Conservation (phyloP, 176 grass and related monocot species). For the Cenchrus purpureus region DNA sequence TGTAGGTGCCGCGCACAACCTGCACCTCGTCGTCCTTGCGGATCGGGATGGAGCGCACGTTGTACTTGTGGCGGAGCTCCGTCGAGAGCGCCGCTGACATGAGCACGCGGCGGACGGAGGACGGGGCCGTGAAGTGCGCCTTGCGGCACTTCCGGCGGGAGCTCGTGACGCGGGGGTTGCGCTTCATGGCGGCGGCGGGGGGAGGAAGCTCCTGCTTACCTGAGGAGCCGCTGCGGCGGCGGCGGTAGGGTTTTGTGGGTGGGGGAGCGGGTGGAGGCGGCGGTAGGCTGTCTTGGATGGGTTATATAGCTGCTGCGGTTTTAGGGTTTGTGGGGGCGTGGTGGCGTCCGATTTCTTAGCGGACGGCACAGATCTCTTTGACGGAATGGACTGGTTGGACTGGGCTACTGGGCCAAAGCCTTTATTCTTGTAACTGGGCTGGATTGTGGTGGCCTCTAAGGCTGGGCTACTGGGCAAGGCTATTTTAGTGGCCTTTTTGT, state of each 20-base stretch:
- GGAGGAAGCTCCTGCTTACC: conserved; percentile 24
- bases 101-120: conserved; percentile 83
- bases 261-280: conserved; percentile 7
- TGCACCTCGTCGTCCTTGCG: conserved; percentile 98
- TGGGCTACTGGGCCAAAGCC: background rate
- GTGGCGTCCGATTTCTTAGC: conserved; percentile 21
- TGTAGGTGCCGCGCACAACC: conserved; percentile 89
- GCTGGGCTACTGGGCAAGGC: background rate
- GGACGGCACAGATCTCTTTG: conserved; percentile 6
- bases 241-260: conserved; percentile 41
- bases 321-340: background rate
- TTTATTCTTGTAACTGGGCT: background rate
- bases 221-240: background rate
- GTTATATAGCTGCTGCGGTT: conserved; percentile 9
- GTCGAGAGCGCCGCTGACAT: conserved; percentile 87
- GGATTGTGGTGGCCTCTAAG: background rate
- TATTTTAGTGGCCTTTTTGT: background rate
- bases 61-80: conserved; percentile 94
- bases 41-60: conserved; percentile 83
- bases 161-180: conserved; percentile 81
- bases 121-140: conserved; percentile 96
- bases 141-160: conserved; percentile 94
- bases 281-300: fast-evolving
- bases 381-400: conserved; percentile 7
- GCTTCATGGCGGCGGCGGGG: conserved; percentile 63